phyloP scores from a whole-genome alignment of 164 flowering plant genomes.

The Kalanchoe fedtschenkoi region DNA sequence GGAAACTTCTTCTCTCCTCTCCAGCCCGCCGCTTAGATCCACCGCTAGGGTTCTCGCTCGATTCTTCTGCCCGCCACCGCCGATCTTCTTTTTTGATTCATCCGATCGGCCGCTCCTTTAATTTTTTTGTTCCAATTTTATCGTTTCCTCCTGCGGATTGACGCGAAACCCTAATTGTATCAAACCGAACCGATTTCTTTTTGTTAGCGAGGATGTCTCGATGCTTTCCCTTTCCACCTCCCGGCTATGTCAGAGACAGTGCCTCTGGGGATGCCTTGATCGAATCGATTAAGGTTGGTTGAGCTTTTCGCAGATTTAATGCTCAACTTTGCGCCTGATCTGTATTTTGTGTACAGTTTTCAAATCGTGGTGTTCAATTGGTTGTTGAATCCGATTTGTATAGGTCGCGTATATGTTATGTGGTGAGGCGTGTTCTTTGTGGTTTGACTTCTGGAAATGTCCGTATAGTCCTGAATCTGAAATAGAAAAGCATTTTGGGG shows the following conservation, averaged over 20 bases:
- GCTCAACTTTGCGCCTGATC: neutral
- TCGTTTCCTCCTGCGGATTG: neutral
- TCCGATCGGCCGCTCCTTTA: neutral
- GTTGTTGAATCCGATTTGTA: neutral
- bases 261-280: conserved; percentile 24
- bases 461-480: neutral
- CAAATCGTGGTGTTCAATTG: neutral
- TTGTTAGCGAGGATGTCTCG: conserved; percentile 31
- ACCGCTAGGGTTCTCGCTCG: neutral
- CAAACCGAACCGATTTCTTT: neutral
- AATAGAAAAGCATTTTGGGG: neutral
- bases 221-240: conserved; percentile 43
- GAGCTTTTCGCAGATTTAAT: conserved; percentile 3
- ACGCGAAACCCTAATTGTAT: conserved; percentile 4
- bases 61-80: neutral
- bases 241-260: conserved; percentile 24
- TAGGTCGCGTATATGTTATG: neutral
- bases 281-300: conserved; percentile 57
- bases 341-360: neutral
- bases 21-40: neutral
- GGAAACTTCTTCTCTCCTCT: neutral
- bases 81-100: neutral
- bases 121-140: neutral
- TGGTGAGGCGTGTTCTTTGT: neutral
- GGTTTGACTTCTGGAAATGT: neutral